Conservation (phyloP, 345 rosid genomes). For the Gossypium australe region DNA sequence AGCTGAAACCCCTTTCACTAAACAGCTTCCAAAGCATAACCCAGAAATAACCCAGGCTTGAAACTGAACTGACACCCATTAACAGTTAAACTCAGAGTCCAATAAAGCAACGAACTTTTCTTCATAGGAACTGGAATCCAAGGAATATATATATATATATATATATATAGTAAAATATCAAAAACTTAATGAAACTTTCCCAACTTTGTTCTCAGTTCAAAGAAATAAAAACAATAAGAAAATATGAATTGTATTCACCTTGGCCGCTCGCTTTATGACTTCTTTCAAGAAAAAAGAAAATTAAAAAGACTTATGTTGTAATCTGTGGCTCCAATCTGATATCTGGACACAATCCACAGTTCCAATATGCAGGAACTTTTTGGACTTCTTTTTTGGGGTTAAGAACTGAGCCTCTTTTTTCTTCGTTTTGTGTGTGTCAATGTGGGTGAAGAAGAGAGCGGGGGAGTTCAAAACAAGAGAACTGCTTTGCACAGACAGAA, state of each 20-base stretch:
- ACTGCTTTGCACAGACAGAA: conserved; percentile 1
- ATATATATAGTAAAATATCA: too few species aligned
- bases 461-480: conserved; percentile 3
- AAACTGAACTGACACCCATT: conserved; percentile 19
- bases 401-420: neutral
- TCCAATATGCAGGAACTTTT: conserved; percentile 15
- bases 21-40: too few species aligned
- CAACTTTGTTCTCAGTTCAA: conserved; percentile 11
- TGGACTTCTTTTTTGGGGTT: neutral
- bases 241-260: conserved; percentile 8
- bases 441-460: too few species aligned
- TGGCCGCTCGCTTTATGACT: neutral
- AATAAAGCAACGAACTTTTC: conserved; percentile 38
- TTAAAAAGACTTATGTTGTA: neutral
- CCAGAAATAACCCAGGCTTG: neutral
- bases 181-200: conserved; percentile 17
- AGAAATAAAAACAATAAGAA: conserved; percentile 8
- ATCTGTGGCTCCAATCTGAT: conserved; percentile 23
- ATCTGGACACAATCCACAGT: conserved; percentile 28
- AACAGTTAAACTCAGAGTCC: conserved; percentile 30
- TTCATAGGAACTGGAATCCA: conserved; percentile 29
- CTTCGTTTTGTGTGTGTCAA: too few species aligned
- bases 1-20: neutral
- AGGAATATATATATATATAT: conserved; percentile 13
- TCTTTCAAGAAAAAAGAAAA: conserved; percentile 16